Conservation (phyloP, 495 filamentous ascomycete species). For the Articulospora tetracladia region DNA sequence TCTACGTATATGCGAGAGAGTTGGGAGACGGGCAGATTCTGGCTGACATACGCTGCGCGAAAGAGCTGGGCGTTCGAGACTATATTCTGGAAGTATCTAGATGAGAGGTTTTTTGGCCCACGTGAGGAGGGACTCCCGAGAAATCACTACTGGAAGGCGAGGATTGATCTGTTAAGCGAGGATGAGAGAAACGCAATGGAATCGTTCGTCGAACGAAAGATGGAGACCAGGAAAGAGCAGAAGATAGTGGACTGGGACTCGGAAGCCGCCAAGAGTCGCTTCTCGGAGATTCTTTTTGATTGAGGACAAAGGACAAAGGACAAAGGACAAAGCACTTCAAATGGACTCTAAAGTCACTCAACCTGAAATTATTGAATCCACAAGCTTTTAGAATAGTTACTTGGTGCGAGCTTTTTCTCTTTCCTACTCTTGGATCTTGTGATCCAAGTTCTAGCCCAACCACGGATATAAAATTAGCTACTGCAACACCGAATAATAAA, state of each 20-base stretch:
- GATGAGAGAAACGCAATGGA: constrained; percentile 22
- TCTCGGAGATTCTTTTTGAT: constrained; percentile 10
- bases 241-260: constrained; percentile 22
- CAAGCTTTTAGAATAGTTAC: no score
- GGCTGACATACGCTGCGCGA: constrained; percentile 28
- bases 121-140: background rate
- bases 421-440: no score
- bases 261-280: constrained; percentile 11
- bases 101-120: constrained; percentile 10
- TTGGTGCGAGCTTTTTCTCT: no score
- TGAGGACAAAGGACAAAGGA: constrained; percentile 1
- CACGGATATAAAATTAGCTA: no score
- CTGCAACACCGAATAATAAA: no score
- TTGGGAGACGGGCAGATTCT: constrained; percentile 29
- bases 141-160: constrained; percentile 17
- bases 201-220: constrained; percentile 22
- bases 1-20: constrained; percentile 27
- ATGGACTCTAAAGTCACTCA: no score
- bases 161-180: constrained; percentile 19
- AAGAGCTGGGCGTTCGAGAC: constrained; percentile 13
- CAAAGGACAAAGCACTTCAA: no score
- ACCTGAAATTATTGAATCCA: no score
- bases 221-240: constrained; percentile 19
- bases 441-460: no score
- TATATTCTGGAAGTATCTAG: constrained; percentile 10